Base-by-base conservation (phyloP, 345 rosid species). In the Brassica cretica region DNA sequence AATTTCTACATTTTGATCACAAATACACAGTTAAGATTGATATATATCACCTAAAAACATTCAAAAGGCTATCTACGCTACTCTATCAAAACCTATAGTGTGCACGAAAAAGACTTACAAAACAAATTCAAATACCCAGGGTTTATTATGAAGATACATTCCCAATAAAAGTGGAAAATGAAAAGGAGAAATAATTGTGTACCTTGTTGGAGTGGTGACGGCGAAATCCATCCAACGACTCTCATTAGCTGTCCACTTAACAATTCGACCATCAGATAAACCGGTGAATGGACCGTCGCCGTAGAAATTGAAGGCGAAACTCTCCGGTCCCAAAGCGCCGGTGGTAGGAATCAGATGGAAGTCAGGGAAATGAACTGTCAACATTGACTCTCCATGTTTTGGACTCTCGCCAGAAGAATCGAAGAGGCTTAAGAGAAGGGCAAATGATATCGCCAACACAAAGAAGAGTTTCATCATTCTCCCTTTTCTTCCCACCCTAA, bases 251-350 rank as follows among this genome's bases (percentile, higher is more conserved):
- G 81, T 69, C 94, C 96, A 92, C 76, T 84, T 85, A 49, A 90
- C 87, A 78, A 88, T 74, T 16, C 93, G 81, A 61, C 91, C 92
- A 37, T 90, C 91, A 8, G 91, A 84, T 18, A 90, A 88, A 16
- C 95, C 91, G 15, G 89, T 86, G 78, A 85, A 90, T 1, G 93
- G 95, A 10, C 93, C 93, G 0, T 76, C 81, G 0, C 91, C 95
- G 27, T 68, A 71, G 59, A 84, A 61, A 66, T 86, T 90, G 24
- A 90, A 90, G 8, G 70, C 88, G 6, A 88, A 61, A 66, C 95
- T 90, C 80, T 90, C 95, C 4, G 93, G 95, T 12, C 90, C 93
- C 0, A 29, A 51, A 41, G 92, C 90, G 24, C 85, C 86, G n/a
- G 73, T 49, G 56, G 80, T 80, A 3, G 80, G 80, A 65, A 80